phyloP scores from a whole-genome alignment of 768 basidiomycete species.

The Boletellus emodensis region DNA sequence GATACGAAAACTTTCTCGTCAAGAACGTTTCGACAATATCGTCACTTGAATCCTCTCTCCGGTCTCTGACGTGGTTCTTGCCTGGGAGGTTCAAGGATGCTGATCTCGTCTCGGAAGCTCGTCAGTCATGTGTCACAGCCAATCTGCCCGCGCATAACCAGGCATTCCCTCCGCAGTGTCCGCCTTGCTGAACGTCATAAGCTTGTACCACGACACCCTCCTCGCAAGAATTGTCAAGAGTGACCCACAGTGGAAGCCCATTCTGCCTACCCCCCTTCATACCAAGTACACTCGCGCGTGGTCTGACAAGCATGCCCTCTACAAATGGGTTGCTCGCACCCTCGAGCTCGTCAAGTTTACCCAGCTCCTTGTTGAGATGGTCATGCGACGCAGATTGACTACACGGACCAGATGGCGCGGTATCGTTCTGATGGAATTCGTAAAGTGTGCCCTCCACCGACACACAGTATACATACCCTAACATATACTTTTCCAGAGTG shows the following conservation, averaged over 20 bases:
- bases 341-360: conserved; percentile 77
- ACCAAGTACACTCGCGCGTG: conserved; percentile 89
- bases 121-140: conserved; percentile 50
- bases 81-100: conserved; percentile 98
- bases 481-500: conserved; percentile 46
- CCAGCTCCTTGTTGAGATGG: conserved; percentile 90
- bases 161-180: conserved; percentile 54
- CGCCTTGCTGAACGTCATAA: conserved; percentile 79
- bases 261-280: conserved; percentile 74
- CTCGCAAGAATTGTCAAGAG: conserved; percentile 61
- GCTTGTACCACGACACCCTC: conserved; percentile 95
- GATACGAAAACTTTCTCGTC: conserved; percentile 80
- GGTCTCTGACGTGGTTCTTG: conserved; percentile 92
- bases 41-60: conserved; percentile 81
- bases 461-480: background rate
- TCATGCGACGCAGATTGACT: conserved; percentile 66
- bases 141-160: conserved; percentile 15
- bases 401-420: conserved; percentile 67
- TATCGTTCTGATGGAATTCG: conserved; percentile 68
- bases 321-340: conserved; percentile 74
- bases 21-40: conserved; percentile 83
- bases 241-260: conserved; percentile 67
- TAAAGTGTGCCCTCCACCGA: conserved; percentile 61
- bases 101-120: conserved; percentile 89
- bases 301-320: conserved; percentile 62